Evolutionary conservation across 345 rosid genomes (phyloP), one percentile per base, ranked within the genome.

Genomic region (Gossypium rotundifolium): DNA sequence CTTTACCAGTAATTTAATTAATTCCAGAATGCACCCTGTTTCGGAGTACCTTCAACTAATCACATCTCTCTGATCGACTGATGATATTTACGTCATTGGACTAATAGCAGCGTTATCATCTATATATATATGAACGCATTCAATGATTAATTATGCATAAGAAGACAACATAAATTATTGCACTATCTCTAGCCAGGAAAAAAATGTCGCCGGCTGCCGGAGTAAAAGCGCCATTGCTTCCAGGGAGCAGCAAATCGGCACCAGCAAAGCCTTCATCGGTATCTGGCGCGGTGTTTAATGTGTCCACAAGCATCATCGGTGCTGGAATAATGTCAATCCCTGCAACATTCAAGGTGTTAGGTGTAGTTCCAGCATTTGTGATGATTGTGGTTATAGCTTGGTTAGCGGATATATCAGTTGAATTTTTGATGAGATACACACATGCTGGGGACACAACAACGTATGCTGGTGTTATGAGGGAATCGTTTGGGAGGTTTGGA

Each of bases 311-410:
- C 80, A 87, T 89, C 13, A 81, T 94, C 45, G 97, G 98, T 10
- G 97, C 97, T 3, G 97, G 97, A 5, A 94, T 92, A 42, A 94
- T 94, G 98, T 88, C 98, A 5, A 86, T 92, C 53, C 97, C 98
- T 1, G 97, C 93, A 11, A 89, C 98, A 3, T 60, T 89, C 2
- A 92, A 85, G 82, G 97, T 94, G 11, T 83, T 94, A 0, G 98
- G 98, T 4, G 86, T 90, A 0, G 71, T 90, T 22, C 98, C 97
- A n/a, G 97, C 97, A 23, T 80, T 94, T 2, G 64, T 77, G 65
- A 70, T 89, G 61, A 91, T 92, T 45, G 54, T 78, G 55, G 66
- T 80, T 27, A 77, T 94, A 9, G 98, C 89, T 7, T 91, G 91
- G 87, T 88, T 94, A 16, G 86, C 88, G 0, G 85, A 89, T 42